These are phyloP conservation scores for Rhododendron williamsianum DNA, from an alignment of 148 eudicot genomes.

Conservation along the genomic window DNA sequence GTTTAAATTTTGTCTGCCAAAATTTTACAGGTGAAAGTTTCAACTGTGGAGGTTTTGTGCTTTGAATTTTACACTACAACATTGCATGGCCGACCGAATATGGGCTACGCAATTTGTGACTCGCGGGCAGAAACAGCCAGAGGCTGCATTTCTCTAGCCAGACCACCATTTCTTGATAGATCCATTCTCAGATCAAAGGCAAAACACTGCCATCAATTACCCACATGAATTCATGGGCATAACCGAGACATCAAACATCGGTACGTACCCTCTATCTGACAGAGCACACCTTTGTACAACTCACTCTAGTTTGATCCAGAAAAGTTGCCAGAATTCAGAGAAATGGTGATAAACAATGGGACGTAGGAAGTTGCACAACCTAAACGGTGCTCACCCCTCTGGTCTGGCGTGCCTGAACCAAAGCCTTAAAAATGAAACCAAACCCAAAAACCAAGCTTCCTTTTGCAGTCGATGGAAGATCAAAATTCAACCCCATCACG, in stretches of 20 bases:
- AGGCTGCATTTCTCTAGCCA: conserved; percentile 7
- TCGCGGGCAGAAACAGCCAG: conserved; percentile 17
- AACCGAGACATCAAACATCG: neutral
- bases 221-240: neutral
- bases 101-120: conserved; percentile 10
- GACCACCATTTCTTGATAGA: conserved; percentile 9
- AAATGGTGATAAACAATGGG: neutral
- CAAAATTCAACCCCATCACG: conserved; percentile 6
- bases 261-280: neutral
- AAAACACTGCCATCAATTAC: neutral
- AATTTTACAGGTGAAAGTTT: conserved; percentile 11
- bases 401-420: conserved; percentile 8
- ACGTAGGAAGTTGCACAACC: neutral
- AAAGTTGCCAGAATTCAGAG: neutral
- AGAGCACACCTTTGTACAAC: neutral
- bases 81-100: conserved; percentile 13
- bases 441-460: conserved; percentile 10
- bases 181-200: neutral
- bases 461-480: conserved; percentile 4
- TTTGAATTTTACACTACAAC: conserved; percentile 13
- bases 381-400: neutral
- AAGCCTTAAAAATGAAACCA: neutral
- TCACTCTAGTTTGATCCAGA: conserved; percentile 2
- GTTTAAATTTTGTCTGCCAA: neutral
- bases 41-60: conserved; percentile 18